Base-by-base conservation (phyloP, 148 eudicot genomes). In the Vaccinium vitisidaea region DNA sequence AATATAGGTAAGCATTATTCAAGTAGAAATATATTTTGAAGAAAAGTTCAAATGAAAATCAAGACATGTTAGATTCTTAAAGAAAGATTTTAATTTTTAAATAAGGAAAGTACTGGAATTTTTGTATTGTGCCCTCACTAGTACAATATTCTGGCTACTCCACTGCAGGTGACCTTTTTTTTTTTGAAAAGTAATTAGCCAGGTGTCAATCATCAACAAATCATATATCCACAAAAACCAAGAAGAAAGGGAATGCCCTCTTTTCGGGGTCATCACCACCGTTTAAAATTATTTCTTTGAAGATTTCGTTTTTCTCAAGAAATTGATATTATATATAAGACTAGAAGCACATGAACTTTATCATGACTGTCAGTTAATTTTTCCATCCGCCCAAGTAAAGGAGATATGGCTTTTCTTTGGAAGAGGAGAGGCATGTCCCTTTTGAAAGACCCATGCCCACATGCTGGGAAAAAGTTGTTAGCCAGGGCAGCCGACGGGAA, bases 171-270 rank as follows among this genome's bases (percentile, higher is more conserved):
- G 36, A 32, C 36, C 2, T 32, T 32, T 32, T 2, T 32, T 32
- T 32, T 32, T 32, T 32, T 32, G 36, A 32, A 2, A 32, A 32
- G 36, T 32, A 32, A 32, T 43, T 78, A 86, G 87, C 85, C 91
- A 90, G 91, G 90, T 90, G 92, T 90, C 92, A 88, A 90, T 90
- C 87, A 88, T 90, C 89, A 90, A 87, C 89, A 86, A 88, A 90
- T 90, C 74, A 90, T 88, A 63, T 54, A 54, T 18, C 49, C 54
- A 15, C 82, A 8, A 32, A 56, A 54, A 18, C 67, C 90, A 73
- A 84, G 87, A 82, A 81, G 32, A 74, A 75, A 71, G 81, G 48
- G 52, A 71, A 52, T 50, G 23, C 36, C 12, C 55, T 1, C 77
- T 82, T 55, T 73, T 82, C 59, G 27, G 80, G 54, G 43, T 79